These are phyloP conservation scores for Rhypophila decipiens DNA, from an alignment of 495 filamentous ascomycete species.

Conservation along the genomic window DNA sequence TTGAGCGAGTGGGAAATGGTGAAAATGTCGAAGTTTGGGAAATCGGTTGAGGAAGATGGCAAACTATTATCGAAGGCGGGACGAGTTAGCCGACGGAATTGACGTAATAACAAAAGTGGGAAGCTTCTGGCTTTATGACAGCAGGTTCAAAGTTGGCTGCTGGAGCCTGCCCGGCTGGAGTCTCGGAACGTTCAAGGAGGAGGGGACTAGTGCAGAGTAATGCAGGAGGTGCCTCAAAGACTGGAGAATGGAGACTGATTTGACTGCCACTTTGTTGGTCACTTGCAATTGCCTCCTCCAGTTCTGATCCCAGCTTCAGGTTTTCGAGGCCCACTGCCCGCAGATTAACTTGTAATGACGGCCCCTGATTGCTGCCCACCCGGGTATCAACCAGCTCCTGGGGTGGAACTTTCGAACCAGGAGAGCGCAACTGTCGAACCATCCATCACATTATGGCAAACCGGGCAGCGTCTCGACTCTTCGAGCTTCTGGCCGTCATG, in stretches of 20 bases:
- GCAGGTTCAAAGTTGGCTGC: constrained; percentile 10
- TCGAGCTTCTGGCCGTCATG: neutral
- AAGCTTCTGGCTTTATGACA: constrained; percentile 1
- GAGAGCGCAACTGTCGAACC: constrained; percentile 1
- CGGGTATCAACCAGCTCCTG: neutral
- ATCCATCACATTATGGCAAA: neutral
- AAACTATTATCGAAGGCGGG: constrained; percentile 9
- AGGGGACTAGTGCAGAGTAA: neutral
- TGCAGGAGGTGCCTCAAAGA: neutral
- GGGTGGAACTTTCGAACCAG: constrained; percentile 2
- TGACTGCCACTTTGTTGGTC: no score
- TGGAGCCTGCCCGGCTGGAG: constrained; percentile 8
- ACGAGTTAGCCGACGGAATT: constrained; percentile 29
- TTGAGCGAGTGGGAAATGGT: neutral
- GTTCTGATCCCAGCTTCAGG: no score
- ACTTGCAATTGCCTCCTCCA: no score
- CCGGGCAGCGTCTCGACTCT: neutral
- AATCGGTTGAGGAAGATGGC: constrained; percentile 2
- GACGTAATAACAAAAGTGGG: constrained; percentile 24
- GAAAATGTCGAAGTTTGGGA: constrained; percentile 4
- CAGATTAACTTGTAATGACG: neutral
- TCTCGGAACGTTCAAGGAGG: neutral
- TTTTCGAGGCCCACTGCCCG: no score
- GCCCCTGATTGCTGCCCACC: neutral
- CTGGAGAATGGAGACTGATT: neutral